Conservation (phyloP, 768 basidiomycete species). For the Leccinum uliginosum region DNA sequence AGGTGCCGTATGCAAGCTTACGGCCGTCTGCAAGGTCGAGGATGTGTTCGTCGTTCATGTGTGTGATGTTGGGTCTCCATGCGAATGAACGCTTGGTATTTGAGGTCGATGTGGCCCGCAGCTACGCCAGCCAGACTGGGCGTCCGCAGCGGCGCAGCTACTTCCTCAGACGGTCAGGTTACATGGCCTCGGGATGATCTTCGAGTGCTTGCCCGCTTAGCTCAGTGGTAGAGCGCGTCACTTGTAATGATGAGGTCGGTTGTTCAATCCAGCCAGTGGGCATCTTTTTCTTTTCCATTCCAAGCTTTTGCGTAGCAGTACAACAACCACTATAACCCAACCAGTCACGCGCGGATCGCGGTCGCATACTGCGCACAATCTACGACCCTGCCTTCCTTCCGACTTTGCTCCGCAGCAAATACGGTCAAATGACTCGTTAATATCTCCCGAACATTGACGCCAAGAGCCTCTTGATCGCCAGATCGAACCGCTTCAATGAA, state of each 20-base stretch:
- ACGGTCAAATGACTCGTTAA: background rate
- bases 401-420: background rate
- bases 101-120: background rate
- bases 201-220: constrained; percentile 26
- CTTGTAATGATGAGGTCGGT: constrained; percentile 41
- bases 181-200: constrained; percentile 4
- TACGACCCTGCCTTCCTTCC: constrained; percentile 71
- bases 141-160: background rate
- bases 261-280: constrained; percentile 45
- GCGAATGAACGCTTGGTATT: background rate
- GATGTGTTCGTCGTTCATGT: constrained; percentile 13
- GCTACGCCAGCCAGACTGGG: background rate
- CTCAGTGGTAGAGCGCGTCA: constrained; percentile 7
- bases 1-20: constrained; percentile 50
- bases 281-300: constrained; percentile 10
- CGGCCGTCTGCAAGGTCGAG: constrained; percentile 36
- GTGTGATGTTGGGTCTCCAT: background rate
- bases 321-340: constrained; percentile 34
- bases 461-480: background rate
- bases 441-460: background rate
- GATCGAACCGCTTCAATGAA: background rate
- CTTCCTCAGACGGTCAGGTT: background rate
- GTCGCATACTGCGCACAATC: constrained; percentile 66
- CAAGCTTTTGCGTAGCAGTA: background rate
- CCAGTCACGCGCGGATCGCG: constrained; percentile 39